A percentile compares a stretch with the other conserved stretches of the same genome.
phyloP scores from a whole-genome alignment of 371 early-diverging fungal species.

The Circinella minor region DNA sequence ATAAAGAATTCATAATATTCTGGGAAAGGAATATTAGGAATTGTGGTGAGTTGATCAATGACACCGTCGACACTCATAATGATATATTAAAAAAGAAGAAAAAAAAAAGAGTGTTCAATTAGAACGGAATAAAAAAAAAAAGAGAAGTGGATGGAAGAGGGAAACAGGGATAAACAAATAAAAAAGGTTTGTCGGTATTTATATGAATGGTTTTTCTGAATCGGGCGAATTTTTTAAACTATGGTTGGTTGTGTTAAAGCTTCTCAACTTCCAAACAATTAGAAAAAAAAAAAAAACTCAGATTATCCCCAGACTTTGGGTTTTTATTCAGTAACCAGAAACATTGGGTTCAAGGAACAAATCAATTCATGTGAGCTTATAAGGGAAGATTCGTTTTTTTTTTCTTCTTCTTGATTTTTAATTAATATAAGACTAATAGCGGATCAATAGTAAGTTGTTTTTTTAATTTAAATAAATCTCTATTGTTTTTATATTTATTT shows the following conservation, averaged over 20 bases:
- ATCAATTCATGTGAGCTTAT: too few relatives aligned
- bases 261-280: too few relatives aligned
- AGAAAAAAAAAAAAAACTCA: slow-evolving; percentile 19
- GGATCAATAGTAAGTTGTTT: too few relatives aligned
- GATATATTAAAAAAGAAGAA: background rate
- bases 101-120: background rate
- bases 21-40: slow-evolving; percentile 63
- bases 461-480: too few relatives aligned
- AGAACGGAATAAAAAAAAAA: background rate
- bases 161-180: slow-evolving; percentile 15
- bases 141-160: background rate
- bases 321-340: background rate
- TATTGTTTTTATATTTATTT: too few relatives aligned
- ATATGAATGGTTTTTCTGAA: background rate
- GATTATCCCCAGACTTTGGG: slow-evolving; percentile 32
- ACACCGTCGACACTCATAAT: slow-evolving; percentile 11
- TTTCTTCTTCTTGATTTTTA: too few relatives aligned
- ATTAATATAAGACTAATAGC: too few relatives aligned
- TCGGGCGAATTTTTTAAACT: slow-evolving; percentile 1
- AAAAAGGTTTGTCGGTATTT: slow-evolving; percentile 18
- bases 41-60: slow-evolving; percentile 37
- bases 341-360: background rate
- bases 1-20: slow-evolving; percentile 70
- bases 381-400: too few relatives aligned
- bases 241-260: background rate